Evolutionary conservation across 1,284 basidiomycete genomes (phyloP).

Genomic region (Pisolithus thermaeus): DNA sequence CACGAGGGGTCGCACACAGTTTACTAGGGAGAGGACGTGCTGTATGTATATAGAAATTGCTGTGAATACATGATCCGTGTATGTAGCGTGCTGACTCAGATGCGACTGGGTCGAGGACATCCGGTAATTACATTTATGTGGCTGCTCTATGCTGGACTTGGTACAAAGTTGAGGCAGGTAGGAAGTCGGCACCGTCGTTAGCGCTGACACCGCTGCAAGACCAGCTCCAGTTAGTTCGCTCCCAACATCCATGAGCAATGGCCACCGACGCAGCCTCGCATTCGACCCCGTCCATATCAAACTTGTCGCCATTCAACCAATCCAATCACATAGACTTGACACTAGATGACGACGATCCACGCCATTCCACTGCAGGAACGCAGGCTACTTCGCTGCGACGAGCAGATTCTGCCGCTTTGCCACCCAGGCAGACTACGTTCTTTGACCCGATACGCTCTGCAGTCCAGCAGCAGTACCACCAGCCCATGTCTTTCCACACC

Average conservation of each 20-base stretch:
- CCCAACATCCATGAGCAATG: conserved; percentile 25
- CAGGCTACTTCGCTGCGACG: conserved; percentile 27
- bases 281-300: conserved; percentile 24
- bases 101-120: not conserved
- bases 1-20: no score
- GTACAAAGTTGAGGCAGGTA: conserved; percentile 1
- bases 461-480: conserved; percentile 16
- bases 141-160: not conserved
- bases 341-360: conserved; percentile 48
- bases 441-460: conserved; percentile 19
- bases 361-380: conserved; percentile 17
- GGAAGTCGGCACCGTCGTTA: not conserved
- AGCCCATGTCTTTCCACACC: conserved; percentile 12
- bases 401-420: conserved; percentile 21
- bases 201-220: not conserved
- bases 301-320: conserved; percentile 24
- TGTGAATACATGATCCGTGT: not conserved
- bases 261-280: conserved; percentile 14
- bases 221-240: not conserved
- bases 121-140: not conserved
- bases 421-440: conserved; percentile 6
- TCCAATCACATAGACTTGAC: conserved; percentile 56
- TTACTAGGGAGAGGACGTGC: not conserved
- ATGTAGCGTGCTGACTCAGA: not conserved
- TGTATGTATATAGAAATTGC: not conserved